Evolutionary conservation across 352 stramenopile species (phyloP).

Genomic region (Pythium phragmitis): DNA sequence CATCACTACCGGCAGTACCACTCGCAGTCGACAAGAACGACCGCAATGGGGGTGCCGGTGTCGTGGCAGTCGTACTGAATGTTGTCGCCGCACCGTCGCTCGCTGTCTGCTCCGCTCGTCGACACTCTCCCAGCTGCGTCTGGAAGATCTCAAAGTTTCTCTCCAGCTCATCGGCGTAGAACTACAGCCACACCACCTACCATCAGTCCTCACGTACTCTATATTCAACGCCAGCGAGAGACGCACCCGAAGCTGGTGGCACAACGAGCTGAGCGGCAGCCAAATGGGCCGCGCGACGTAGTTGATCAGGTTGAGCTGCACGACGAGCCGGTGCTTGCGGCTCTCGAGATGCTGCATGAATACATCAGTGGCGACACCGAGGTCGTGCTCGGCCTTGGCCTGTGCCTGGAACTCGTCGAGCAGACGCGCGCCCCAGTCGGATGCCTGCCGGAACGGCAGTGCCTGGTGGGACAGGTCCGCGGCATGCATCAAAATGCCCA

Average conservation of each 20-base stretch:
- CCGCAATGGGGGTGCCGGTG: not conserved
- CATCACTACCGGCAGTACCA: too few relatives aligned
- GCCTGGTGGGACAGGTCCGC: constrained; percentile 68
- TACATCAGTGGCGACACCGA: constrained; percentile 49
- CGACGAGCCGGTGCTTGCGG: constrained; percentile 48
- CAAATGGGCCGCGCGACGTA: constrained; percentile 78
- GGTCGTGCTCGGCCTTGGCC: constrained; percentile 48
- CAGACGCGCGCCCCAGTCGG: constrained; percentile 58
- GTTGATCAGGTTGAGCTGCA: constrained; percentile 76
- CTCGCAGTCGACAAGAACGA: not conserved
- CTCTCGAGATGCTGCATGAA: constrained; percentile 73
- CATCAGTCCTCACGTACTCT: too few relatives aligned
- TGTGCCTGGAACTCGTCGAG: constrained; percentile 77
- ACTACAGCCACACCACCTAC: constrained; percentile 27
- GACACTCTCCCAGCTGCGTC: constrained; percentile 38
- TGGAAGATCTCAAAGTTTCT: constrained; percentile 64
- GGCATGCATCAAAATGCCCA: constrained; percentile 68
- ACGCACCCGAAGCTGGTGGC: constrained; percentile 49
- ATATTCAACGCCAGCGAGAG: not conserved
- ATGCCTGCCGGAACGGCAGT: constrained; percentile 43
- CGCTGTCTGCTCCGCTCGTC: constrained; percentile 2
- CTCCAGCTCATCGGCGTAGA: constrained; percentile 67
- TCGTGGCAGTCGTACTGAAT: too few relatives aligned
- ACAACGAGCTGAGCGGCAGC: constrained; percentile 58
- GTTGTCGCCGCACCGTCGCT: not conserved